Percentiles rank a stretch among this genome's conserved stretches.
These are phyloP conservation scores for Pseudomicrostroma phylloplanum DNA, from an alignment of 1,284 basidiomycete genomes.

Conservation along the genomic window DNA sequence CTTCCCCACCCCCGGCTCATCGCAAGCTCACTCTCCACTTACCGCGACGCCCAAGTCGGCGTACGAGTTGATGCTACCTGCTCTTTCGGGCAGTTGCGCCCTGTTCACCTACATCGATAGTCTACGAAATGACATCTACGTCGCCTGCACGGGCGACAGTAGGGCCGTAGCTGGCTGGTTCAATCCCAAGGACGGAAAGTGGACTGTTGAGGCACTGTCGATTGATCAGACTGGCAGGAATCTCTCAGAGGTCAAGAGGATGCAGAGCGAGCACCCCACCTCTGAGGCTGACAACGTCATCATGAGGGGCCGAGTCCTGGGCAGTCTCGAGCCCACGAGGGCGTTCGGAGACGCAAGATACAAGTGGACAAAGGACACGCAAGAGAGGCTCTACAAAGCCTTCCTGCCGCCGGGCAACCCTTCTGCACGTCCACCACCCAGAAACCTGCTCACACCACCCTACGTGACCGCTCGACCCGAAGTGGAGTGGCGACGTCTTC, in stretches of 20 bases:
- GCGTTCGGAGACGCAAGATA: slow-evolving; percentile 93
- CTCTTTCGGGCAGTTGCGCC: slow-evolving; percentile 44
- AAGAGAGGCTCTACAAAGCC: slow-evolving; percentile 50
- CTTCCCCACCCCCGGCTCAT: slow-evolving; percentile 28
- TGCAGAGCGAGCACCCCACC: slow-evolving; percentile 72
- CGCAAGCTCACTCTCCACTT: slow-evolving; percentile 3
- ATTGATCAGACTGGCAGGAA: slow-evolving; percentile 95
- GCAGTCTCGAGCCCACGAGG: slow-evolving; percentile 86
- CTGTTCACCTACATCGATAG: slow-evolving; percentile 47
- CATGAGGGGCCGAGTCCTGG: slow-evolving; percentile 62
- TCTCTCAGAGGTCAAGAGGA: slow-evolving; percentile 70
- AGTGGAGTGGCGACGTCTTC: slow-evolving; percentile 28
- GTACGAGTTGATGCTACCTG: slow-evolving; percentile 46
- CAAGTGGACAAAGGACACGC: slow-evolving; percentile 60
- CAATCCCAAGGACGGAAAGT: slow-evolving; percentile 55
- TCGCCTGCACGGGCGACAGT: slow-evolving; percentile 84
- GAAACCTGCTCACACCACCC: slow-evolving; percentile 61
- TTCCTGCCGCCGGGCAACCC: slow-evolving; percentile 40
- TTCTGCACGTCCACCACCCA: slow-evolving; percentile 34
- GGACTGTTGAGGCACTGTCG: slow-evolving; percentile 83
- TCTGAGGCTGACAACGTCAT: slow-evolving; percentile 77
- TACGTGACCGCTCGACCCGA: slow-evolving; percentile 82
- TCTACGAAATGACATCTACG: slow-evolving; percentile 46
- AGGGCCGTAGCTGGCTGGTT: slow-evolving; percentile 92
- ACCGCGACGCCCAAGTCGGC: slow-evolving; percentile 10